Percentiles rank a stretch among this genome's conserved stretches.
These are phyloP conservation scores for Phalaenopsis equestris DNA, from an alignment of 106 monocot species.

Conservation along the genomic window DNA sequence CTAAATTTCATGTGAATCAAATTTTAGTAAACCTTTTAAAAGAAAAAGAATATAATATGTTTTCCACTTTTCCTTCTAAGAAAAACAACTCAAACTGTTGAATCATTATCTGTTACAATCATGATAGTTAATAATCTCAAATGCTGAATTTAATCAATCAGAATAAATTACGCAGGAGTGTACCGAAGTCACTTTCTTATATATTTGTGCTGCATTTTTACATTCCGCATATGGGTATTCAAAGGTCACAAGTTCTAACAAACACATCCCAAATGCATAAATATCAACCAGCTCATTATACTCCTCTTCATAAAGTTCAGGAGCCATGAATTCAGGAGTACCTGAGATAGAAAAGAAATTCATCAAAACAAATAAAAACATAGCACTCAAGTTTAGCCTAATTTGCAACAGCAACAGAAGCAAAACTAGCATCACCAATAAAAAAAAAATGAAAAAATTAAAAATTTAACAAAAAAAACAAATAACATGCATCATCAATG, in stretches of 20 bases:
- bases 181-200: conserved; percentile 44
- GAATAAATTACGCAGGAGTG: background rate
- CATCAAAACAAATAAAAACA: background rate
- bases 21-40: background rate
- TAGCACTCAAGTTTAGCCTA: background rate
- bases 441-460: too few relatives aligned
- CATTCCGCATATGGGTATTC: conserved; percentile 65
- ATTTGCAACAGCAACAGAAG: background rate
- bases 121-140: background rate
- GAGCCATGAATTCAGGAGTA: conserved; percentile 69
- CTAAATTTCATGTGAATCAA: background rate
- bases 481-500: background rate
- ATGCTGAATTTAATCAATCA: background rate
- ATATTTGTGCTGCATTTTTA: conserved; percentile 50
- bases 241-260: conserved; percentile 55
- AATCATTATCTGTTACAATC: background rate
- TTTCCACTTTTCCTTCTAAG: background rate
- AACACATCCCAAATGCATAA: conserved; percentile 74
- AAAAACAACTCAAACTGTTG: background rate
- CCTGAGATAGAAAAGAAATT: conserved; percentile 17
- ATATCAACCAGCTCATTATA: conserved; percentile 70
- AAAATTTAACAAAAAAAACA: too few relatives aligned
- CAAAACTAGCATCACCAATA: background rate
- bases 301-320: conserved; percentile 68
- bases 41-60: background rate